Evolutionary conservation across 495 filamentous ascomycete genomes (phyloP).

Genomic region (Cetradonia linearis): DNA sequence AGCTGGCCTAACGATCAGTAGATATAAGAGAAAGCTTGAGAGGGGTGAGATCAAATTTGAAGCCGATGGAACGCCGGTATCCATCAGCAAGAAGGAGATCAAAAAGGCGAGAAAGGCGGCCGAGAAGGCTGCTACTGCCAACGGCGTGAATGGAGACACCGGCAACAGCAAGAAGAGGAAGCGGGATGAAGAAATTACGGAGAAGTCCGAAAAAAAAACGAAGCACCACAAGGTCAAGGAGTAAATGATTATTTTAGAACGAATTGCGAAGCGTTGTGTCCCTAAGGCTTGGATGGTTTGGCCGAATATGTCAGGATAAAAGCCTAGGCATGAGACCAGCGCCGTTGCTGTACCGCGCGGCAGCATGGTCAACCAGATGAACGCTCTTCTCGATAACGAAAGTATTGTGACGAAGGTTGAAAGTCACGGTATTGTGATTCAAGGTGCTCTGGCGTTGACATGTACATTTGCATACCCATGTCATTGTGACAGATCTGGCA

Average conservation of each 20-base stretch:
- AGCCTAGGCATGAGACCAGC: background rate
- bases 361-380: background rate
- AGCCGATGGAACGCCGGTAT: conserved; percentile 46
- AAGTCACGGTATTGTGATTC: background rate
- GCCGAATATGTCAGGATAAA: background rate
- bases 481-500: background rate
- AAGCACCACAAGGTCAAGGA: conserved; percentile 21
- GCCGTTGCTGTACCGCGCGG: background rate
- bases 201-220: conserved; percentile 44
- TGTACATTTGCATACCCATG: background rate
- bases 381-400: background rate
- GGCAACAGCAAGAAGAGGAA: conserved; percentile 45
- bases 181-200: conserved; percentile 35
- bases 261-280: background rate
- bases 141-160: conserved; percentile 27
- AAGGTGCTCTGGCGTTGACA: background rate
- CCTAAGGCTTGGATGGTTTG: background rate
- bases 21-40: conserved; percentile 62
- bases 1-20: conserved; percentile 54
- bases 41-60: conserved; percentile 55
- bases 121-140: conserved; percentile 39
- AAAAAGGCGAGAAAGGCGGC: conserved; percentile 64
- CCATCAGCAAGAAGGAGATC: conserved; percentile 63
- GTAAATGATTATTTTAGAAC: background rate
- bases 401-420: background rate